Evolutionary conservation across 2,329 filamentous ascomycete species (phyloP).

Genomic region (Stemphylium vesicarium): DNA sequence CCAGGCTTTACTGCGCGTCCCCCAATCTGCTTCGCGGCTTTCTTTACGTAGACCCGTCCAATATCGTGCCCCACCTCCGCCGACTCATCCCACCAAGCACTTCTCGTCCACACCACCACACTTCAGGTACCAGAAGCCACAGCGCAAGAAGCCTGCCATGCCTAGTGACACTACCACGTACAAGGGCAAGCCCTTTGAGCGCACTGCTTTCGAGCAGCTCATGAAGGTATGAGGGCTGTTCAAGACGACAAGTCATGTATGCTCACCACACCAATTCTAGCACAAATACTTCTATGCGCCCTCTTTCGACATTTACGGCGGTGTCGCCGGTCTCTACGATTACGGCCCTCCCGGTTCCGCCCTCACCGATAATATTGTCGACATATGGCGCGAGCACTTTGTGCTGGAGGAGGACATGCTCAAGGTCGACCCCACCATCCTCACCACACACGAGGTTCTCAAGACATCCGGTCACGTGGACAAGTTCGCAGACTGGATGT

Average conservation of each 20-base stretch:
- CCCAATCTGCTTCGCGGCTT: slow-evolving; percentile 36
- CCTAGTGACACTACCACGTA: slow-evolving; percentile 61
- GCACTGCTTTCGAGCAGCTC: slow-evolving; percentile 79
- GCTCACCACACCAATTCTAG: slow-evolving; percentile 32
- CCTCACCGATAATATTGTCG: slow-evolving; percentile 85
- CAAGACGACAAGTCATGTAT: slow-evolving; percentile 17
- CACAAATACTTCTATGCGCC: slow-evolving; percentile 81
- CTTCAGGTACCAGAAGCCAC: slow-evolving; percentile 36
- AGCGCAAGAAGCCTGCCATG: slow-evolving; percentile 41
- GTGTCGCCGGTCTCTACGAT: slow-evolving; percentile 87
- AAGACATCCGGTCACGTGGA: slow-evolving; percentile 95
- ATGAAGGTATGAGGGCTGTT: slow-evolving; percentile 70
- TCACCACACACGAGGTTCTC: slow-evolving; percentile 91
- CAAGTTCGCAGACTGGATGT: slow-evolving; percentile 99
- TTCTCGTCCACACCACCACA: slow-evolving; percentile 43
- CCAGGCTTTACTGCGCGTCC: slow-evolving; percentile 48
- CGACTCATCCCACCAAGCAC: slow-evolving; percentile 40
- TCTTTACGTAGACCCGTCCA: slow-evolving; percentile 28
- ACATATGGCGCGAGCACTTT: slow-evolving; percentile 92
- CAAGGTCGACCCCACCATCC: slow-evolving; percentile 90
- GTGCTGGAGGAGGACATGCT: slow-evolving; percentile 94
- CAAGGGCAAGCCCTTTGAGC: slow-evolving; percentile 84
- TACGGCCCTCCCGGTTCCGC: slow-evolving; percentile 89
- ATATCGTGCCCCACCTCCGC: slow-evolving; percentile 43
- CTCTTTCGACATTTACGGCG: slow-evolving; percentile 92